Evolutionary conservation across 2,329 filamentous ascomycete genomes (phyloP).

Genomic region (Fusarium siculi): DNA sequence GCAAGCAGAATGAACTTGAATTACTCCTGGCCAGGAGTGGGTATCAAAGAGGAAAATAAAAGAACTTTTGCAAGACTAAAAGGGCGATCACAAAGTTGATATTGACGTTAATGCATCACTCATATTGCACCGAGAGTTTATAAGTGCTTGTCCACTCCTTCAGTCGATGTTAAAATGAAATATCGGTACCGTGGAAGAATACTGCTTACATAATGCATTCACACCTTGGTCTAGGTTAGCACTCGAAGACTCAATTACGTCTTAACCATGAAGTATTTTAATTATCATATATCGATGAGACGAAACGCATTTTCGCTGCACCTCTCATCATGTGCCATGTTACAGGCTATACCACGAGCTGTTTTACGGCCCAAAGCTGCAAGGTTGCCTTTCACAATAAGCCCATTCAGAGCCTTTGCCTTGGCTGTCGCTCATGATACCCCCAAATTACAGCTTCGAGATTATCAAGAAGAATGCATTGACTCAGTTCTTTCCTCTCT

Average conservation of each 20-base stretch:
- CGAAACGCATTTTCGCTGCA: slow-evolving; percentile 4
- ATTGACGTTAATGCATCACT: slow-evolving; percentile 15
- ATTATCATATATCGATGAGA: slow-evolving; percentile 12
- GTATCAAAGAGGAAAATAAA: background rate
- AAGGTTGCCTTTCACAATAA: slow-evolving; percentile 12
- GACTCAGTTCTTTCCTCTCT: slow-evolving; percentile 79
- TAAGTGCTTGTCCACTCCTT: background rate
- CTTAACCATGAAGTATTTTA: background rate
- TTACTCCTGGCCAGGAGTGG: slow-evolving; percentile 14
- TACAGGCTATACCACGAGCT: slow-evolving; percentile 46
- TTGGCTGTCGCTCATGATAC: slow-evolving; percentile 28
- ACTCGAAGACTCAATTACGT: background rate
- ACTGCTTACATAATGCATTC: slow-evolving; percentile 35
- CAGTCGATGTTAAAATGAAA: background rate
- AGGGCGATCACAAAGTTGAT: background rate
- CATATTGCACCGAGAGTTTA: background rate
- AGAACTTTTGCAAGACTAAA: background rate
- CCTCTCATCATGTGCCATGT: slow-evolving; percentile 52
- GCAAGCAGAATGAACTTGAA: slow-evolving; percentile 6
- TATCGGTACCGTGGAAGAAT: slow-evolving; percentile 3
- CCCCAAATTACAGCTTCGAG: slow-evolving; percentile 70
- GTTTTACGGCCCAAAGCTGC: slow-evolving; percentile 35
- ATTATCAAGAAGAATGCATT: slow-evolving; percentile 94
- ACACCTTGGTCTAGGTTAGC: background rate
- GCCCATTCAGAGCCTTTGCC: slow-evolving; percentile 39